Conservation (phyloP, 2,329 filamentous ascomycete species). For the Colletotrichum sp. region DNA sequence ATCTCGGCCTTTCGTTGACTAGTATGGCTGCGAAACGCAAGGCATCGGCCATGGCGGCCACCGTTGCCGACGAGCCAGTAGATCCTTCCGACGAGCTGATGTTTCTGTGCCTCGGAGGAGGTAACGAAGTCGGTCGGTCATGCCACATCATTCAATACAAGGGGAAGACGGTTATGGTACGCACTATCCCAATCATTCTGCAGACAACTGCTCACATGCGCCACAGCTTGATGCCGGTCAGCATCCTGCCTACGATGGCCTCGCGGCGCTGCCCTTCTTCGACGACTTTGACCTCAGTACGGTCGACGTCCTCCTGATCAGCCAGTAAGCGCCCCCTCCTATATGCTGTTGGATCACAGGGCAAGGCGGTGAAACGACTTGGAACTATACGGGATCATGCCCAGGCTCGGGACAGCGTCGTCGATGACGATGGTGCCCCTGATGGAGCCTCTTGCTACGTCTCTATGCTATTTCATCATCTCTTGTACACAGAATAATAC, state of each 20-base stretch:
- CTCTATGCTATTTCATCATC: slow-evolving; percentile 17
- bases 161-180: slow-evolving; percentile 97
- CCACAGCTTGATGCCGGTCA: slow-evolving; percentile 91
- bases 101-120: slow-evolving; percentile 92
- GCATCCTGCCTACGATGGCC: slow-evolving; percentile 94
- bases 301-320: slow-evolving; percentile 95
- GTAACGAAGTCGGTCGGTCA: slow-evolving; percentile 95
- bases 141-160: slow-evolving; percentile 99
- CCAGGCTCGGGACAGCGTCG: slow-evolving; percentile 1
- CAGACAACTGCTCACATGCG: neutral
- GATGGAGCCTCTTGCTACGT: slow-evolving; percentile 18
- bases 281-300: slow-evolving; percentile 98
- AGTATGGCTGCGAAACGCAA: slow-evolving; percentile 94
- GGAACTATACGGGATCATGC: slow-evolving; percentile 6
- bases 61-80: slow-evolving; percentile 75
- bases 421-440: slow-evolving; percentile 3
- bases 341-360: slow-evolving; percentile 24
- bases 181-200: neutral
- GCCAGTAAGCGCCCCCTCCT: slow-evolving; percentile 79
- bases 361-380: slow-evolving; percentile 26
- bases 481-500: slow-evolving; percentile 25
- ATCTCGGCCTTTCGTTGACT: neutral
- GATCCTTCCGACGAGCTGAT: slow-evolving; percentile 94
- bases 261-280: slow-evolving; percentile 94
- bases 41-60: slow-evolving; percentile 71